phyloP scores from a whole-genome alignment of 805 yeast genomes.

The Ogataea trehaloabstinens region DNA sequence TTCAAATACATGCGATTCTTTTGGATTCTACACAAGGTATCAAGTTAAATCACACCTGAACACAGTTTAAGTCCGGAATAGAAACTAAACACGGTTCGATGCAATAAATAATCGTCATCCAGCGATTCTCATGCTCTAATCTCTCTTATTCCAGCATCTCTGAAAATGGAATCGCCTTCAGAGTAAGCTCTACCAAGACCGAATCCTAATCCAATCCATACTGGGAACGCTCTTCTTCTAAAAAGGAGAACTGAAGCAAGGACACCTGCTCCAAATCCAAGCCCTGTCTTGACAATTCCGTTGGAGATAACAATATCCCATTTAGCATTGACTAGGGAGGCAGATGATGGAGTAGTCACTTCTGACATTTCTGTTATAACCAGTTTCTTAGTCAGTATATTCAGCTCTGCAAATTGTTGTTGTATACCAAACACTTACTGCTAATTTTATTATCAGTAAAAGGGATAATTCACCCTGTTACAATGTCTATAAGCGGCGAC shows the following conservation, averaged over 20 bases:
- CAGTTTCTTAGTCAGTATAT: not conserved
- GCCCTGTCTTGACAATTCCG: conserved; percentile 89
- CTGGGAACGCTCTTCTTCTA: conserved; percentile 95
- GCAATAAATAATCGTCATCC: too few species aligned
- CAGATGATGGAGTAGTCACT: conserved; percentile 24
- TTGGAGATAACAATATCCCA: conserved; percentile 98
- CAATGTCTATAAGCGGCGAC: too few species aligned
- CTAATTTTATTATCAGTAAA: not conserved
- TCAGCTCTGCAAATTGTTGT: not conserved
- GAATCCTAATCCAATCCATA: conserved; percentile 95
- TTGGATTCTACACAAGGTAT: not conserved
- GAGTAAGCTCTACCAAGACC: conserved; percentile 98
- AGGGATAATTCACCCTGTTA: too few species aligned
- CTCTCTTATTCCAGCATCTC: conserved; percentile 76
- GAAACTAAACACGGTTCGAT: too few species aligned
- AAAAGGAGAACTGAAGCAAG: conserved; percentile 85
- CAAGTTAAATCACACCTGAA: not conserved
- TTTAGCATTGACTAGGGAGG: conserved; percentile 33
- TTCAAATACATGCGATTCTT: conserved; percentile 2
- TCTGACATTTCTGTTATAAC: conserved; percentile 20
- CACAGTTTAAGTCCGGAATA: too few species aligned
- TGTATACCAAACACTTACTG: not conserved
- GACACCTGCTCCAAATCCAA: conserved; percentile 97
- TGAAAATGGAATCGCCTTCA: conserved; percentile 96
- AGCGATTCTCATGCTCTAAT: conserved; percentile 56